Evolutionary conservation across 2,329 filamentous ascomycete genomes (phyloP), one percentile per base, ranked within the genome.

Genomic region (Colletotrichum orchidophilum): DNA sequence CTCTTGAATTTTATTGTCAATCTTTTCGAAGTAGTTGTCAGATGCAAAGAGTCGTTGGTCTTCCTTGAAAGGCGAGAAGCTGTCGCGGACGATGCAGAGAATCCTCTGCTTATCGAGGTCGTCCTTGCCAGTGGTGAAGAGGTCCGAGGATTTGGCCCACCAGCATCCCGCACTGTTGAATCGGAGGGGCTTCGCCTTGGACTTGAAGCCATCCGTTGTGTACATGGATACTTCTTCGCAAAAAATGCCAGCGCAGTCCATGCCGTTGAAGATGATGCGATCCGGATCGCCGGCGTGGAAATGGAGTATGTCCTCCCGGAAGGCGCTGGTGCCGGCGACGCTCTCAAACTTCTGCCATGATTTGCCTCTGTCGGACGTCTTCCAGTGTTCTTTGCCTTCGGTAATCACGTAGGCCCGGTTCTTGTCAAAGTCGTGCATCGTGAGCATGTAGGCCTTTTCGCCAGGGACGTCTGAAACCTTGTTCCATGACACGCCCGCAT

Each of bases 211-310:
- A 81, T 98, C 92, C 15, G 87, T 91, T 3, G 96, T 98, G 80
- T 97, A 98, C 78, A 86, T 85, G 64, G 88, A 84, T 70, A 88
- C 82, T 77, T 92, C 89, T 72, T 88, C 84, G 80, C 92, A 94
- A 76, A 89, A 88, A 29, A 89, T 85, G 54, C 88, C 86, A 21
- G 87, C 82, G 79, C 93, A 95, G 73, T 91, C 85, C 85, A 92
- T 90, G 78, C 91, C 90, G 79, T 95, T 92, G 83, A 96, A 94
- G 73, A 99, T 89, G 73, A 98, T 93, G 82, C 94, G 94, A 77
- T 96, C 90, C 26, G 92, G 90, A 80, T 99, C 94, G 74, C 83
- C 86, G 65, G 94, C 94, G 81, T 98, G 94, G 83, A 97, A 99
- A 75, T 86, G 86, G 74, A 98, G 85, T 81, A 84, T 76, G 73